Base-by-base conservation (phyloP, 495 filamentous ascomycete species). In the Podospora bellae-mahoneyi region DNA sequence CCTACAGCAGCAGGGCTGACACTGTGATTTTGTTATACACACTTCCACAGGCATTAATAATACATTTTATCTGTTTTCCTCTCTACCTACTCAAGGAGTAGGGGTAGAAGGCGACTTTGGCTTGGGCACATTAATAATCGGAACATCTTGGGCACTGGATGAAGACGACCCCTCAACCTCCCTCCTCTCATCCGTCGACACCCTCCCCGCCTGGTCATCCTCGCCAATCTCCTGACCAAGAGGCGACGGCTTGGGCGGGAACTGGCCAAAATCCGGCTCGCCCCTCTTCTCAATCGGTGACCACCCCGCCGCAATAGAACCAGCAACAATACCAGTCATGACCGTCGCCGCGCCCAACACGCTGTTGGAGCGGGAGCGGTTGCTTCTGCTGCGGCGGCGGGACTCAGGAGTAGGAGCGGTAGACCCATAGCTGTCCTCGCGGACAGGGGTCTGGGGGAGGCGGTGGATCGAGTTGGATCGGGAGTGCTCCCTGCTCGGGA, bases 241-340 rank as follows among this genome's bases (percentile, higher is more conserved):
- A 26, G 60, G 28, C 4, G 66, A 64, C 28, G 69, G 69, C 27
- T 64, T 66, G 0, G 71, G 23, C 23, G 23, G 74, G 59, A 75
- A 76, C 62, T 66, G 60, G 5, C 64, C 71, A 64, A 79, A 77
- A 62, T 74, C 73, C 18, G 68, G 55, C 48, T 74, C 77, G 53
- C 64, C 66, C 18, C 70, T 74, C 34, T 79, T 77, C 55, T 93
- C 92, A 65, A 95, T 91, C 0, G 93, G 93, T 61, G 92, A 96
- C 92, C 92, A 96, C 56, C 92, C 92, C 26, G 83, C 86, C 44
- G 87, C 92, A 61, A 97, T 88, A 78, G 90, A 90, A 63, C 92
- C 92, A 48, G 93, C 93, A 66, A 97, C 88, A 61, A 97, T 87
- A 69, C 93, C 93, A 27, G 93, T 90, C 92, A 91, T 91, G 44